These are phyloP conservation scores for Phytophthora europaea DNA, from an alignment of 352 stramenopile genomes.

Conservation along the genomic window DNA sequence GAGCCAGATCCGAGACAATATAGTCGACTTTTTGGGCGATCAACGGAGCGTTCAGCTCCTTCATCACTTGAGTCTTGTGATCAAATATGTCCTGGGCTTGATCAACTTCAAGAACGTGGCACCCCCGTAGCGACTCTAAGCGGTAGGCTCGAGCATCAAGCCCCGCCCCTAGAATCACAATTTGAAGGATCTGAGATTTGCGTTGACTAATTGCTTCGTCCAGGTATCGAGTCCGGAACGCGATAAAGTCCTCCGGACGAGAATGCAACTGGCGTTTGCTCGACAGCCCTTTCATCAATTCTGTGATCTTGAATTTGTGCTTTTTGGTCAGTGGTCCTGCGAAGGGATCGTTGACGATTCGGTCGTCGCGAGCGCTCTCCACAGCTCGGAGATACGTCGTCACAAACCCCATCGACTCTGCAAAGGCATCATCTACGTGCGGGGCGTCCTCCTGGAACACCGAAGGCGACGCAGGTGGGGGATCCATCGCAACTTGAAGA, in stretches of 20 bases:
- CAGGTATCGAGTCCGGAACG: constrained; percentile 44
- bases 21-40: constrained; percentile 39
- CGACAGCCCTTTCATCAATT: not conserved
- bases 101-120: constrained; percentile 49
- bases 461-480: not conserved
- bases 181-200: constrained; percentile 41
- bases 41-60: constrained; percentile 23
- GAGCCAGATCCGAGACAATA: constrained; percentile 43
- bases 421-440: not conserved
- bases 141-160: constrained; percentile 49
- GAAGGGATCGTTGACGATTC: constrained; percentile 21
- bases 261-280: not conserved
- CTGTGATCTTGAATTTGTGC: not conserved
- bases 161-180: constrained; percentile 49
- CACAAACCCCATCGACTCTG: constrained; percentile 19
- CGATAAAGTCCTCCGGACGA: constrained; percentile 27
- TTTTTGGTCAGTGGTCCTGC: constrained; percentile 13
- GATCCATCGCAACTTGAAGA: not conserved
- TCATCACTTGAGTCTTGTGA: constrained; percentile 41
- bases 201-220: constrained; percentile 47
- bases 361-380: constrained; percentile 16
- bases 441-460: not conserved
- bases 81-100: constrained; percentile 34
- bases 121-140: constrained; percentile 32
- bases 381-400: constrained; percentile 17